phyloP scores from a whole-genome alignment of 225 moss, liverwort and hornwort species.

The Bryoerythrophyllum caledonicum region DNA sequence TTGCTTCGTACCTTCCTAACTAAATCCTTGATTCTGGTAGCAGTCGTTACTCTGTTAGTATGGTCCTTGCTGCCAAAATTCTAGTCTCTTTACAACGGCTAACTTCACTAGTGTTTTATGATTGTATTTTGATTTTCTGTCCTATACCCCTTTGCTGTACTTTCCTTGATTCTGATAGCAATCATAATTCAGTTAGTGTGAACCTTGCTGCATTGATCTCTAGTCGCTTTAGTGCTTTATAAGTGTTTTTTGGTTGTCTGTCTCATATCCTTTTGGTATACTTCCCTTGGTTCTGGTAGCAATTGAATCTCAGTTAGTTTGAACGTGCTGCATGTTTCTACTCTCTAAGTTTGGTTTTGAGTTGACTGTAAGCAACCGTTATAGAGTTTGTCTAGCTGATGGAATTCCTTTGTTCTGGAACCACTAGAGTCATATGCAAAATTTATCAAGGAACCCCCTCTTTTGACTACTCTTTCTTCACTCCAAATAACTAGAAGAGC shows the following conservation, averaged over 20 bases:
- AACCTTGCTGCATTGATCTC: background rate
- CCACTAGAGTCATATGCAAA: no score
- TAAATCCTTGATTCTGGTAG: background rate
- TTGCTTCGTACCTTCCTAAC: slow-evolving; percentile 9
- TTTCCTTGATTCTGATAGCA: background rate
- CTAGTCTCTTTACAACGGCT: no score
- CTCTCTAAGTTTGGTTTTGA: background rate
- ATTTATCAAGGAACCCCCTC: no score
- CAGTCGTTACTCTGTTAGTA: no score
- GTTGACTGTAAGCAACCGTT: background rate
- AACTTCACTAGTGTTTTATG: no score
- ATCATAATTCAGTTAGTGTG: background rate
- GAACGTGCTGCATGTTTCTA: background rate
- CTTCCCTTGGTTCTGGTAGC: background rate
- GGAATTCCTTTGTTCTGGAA: slow-evolving; percentile 8
- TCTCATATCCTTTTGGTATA: background rate
- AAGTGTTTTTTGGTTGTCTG: no score
- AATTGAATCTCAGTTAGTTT: background rate
- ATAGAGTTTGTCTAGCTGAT: background rate
- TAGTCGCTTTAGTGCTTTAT: no score
- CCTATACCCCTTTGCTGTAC: background rate
- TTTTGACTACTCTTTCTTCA: no score
- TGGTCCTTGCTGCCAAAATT: no score
- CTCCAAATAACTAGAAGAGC: no score
- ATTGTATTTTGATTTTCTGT: no score